These are phyloP conservation scores for Cucurbita maxima DNA, from an alignment of 306 rosid genomes.

Conservation along the genomic window DNA sequence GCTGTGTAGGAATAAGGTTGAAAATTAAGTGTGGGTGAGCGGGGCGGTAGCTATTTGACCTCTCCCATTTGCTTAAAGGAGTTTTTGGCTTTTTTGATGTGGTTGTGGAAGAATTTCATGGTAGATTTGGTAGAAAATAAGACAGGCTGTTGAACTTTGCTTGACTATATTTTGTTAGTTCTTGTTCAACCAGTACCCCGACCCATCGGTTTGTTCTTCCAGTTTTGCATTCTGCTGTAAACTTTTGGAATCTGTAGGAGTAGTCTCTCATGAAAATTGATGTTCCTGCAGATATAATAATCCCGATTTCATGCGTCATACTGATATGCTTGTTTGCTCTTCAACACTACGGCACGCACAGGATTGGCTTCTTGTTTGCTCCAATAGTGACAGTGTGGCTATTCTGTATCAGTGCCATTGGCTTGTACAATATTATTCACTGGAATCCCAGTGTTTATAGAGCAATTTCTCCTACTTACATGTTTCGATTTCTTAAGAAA, in stretches of 20 bases:
- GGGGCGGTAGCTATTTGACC: background rate
- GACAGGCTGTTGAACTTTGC: background rate
- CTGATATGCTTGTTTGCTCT: constrained; percentile 76
- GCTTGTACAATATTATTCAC: constrained; percentile 65
- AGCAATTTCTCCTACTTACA: constrained; percentile 77
- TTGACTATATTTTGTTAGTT: background rate
- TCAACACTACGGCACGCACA: constrained; percentile 92
- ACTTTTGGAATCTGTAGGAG: background rate
- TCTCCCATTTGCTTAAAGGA: background rate
- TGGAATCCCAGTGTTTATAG: constrained; percentile 48
- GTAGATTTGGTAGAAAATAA: too few relatives aligned
- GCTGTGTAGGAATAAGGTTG: background rate
- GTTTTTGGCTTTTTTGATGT: background rate
- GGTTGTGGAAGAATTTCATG: background rate
- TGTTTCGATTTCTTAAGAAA: constrained; percentile 46
- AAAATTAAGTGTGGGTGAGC: background rate
- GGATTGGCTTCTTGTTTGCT: constrained; percentile 86
- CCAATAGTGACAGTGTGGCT: constrained; percentile 82
- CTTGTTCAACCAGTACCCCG: background rate
- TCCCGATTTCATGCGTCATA: constrained; percentile 72
- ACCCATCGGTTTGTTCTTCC: background rate
- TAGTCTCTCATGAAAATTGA: constrained; percentile 10
- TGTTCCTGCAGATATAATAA: constrained; percentile 54
- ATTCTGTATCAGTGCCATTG: constrained; percentile 63
- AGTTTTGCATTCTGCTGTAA: background rate